Conservation (phyloP, 2,329 filamentous ascomycete genomes). For the Gaeumannomyces sp. region DNA sequence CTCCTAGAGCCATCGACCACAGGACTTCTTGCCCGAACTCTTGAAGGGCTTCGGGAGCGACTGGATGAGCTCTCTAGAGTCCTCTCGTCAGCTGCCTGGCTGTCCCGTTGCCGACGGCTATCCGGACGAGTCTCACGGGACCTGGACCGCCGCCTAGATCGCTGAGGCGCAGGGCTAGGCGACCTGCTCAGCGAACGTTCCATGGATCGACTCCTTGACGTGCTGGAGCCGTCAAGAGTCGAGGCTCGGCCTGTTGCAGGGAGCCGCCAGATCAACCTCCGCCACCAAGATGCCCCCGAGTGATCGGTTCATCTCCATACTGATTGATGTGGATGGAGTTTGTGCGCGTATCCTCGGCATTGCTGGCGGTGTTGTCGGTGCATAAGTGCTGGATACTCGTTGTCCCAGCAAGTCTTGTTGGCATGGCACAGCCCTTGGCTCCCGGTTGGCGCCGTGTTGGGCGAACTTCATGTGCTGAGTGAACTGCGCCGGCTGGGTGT, state of each 20-base stretch:
- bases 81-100: background rate
- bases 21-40: background rate
- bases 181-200: background rate
- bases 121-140: background rate
- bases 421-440: background rate
- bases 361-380: background rate
- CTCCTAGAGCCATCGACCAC: background rate
- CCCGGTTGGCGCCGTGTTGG: background rate
- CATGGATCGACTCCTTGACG: background rate
- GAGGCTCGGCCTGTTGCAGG: background rate
- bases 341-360: background rate
- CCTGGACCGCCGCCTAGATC: background rate
- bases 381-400: background rate
- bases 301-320: background rate
- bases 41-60: background rate
- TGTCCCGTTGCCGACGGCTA: background rate
- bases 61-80: background rate
- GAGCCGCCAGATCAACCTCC: background rate
- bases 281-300: conserved; percentile 1
- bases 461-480: background rate
- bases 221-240: background rate
- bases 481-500: background rate
- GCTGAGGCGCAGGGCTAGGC: background rate
- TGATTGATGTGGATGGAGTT: background rate
- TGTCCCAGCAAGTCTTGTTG: background rate